A percentile compares a stretch with the other conserved stretches of the same genome.
Conservation (phyloP, 2,329 filamentous ascomycete genomes). For the Endocalyx cinctus region DNA sequence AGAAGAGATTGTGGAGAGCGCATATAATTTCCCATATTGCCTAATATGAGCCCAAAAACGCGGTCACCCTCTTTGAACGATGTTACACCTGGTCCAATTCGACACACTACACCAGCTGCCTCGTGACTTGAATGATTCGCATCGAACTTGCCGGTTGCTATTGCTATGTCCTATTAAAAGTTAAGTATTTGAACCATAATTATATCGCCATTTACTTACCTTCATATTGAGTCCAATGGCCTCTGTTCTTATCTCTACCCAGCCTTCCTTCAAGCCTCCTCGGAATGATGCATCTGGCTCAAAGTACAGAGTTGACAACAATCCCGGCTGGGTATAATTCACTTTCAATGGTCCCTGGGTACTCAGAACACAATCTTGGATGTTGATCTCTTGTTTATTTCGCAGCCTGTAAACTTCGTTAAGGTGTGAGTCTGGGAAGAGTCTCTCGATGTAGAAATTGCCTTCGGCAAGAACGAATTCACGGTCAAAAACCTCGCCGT, state of each 20-base stretch:
- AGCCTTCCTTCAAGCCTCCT: slow-evolving; percentile 2
- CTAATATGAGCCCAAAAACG: slow-evolving; percentile 7
- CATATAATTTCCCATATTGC: slow-evolving; percentile 9
- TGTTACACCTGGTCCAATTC: slow-evolving; percentile 5
- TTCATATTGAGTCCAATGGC: slow-evolving; percentile 11
- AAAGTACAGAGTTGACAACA: slow-evolving; percentile 11
- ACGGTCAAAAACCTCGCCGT: too few relatives aligned
- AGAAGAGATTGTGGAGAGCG: slow-evolving; percentile 4
- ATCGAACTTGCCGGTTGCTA: slow-evolving; percentile 9
- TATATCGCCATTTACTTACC: slow-evolving; percentile 5
- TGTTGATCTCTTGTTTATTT: slow-evolving; percentile 2
- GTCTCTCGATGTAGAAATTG: slow-evolving; percentile 7
- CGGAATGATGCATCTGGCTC: slow-evolving; percentile 2
- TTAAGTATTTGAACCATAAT: too few relatives aligned
- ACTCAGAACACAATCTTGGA: slow-evolving; percentile 3
- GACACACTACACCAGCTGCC: slow-evolving; percentile 5
- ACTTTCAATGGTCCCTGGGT: slow-evolving; percentile 4
- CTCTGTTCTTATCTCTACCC: slow-evolving; percentile 7
- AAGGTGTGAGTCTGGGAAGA: slow-evolving; percentile 4
- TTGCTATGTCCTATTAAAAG: slow-evolving; percentile 5
- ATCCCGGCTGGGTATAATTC: slow-evolving; percentile 5
- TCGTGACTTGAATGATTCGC: slow-evolving; percentile 4
- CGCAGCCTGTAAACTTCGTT: slow-evolving; percentile 8
- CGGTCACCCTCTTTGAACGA: slow-evolving; percentile 8
- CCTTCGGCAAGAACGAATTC: slow-evolving; percentile 3